Evolutionary conservation across 2,329 filamentous ascomycete species (phyloP).

Genomic region (Venturia effusa): DNA sequence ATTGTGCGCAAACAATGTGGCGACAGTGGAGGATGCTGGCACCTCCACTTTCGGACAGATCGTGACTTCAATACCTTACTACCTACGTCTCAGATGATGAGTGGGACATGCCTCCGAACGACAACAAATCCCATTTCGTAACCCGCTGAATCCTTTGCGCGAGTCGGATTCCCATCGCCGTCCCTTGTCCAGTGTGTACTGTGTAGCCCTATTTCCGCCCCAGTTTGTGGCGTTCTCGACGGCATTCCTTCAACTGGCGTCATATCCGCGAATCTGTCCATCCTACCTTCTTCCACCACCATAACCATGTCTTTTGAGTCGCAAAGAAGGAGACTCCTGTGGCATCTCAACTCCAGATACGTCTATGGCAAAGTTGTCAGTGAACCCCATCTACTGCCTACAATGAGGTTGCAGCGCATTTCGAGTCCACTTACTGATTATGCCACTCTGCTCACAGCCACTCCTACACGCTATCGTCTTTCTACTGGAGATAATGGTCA

Average conservation of each 20-base stretch:
- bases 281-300: not conserved
- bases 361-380: constrained; percentile 64
- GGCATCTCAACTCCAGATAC: constrained; percentile 59
- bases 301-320: constrained; percentile 23
- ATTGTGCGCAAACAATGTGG: not conserved
- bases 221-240: not conserved
- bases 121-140: not conserved
- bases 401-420: too few species aligned
- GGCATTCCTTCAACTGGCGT: not conserved
- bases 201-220: not conserved
- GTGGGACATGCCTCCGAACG: too few species aligned
- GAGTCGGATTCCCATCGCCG: not conserved
- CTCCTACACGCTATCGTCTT: constrained; percentile 77
- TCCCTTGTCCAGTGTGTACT: not conserved
- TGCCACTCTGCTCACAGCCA: constrained; percentile 46
- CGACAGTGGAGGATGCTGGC: not conserved
- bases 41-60: not conserved
- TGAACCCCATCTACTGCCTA: constrained; percentile 21
- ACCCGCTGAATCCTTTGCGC: not conserved
- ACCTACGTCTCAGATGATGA: not conserved
- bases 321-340: constrained; percentile 47
- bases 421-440: constrained; percentile 3
- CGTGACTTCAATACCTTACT: too few species aligned
- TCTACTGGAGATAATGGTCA: constrained; percentile 77
- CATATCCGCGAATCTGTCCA: not conserved